Evolutionary conservation across 495 filamentous ascomycete species (phyloP).

Genomic region (Chaetomium cochliodes): DNA sequence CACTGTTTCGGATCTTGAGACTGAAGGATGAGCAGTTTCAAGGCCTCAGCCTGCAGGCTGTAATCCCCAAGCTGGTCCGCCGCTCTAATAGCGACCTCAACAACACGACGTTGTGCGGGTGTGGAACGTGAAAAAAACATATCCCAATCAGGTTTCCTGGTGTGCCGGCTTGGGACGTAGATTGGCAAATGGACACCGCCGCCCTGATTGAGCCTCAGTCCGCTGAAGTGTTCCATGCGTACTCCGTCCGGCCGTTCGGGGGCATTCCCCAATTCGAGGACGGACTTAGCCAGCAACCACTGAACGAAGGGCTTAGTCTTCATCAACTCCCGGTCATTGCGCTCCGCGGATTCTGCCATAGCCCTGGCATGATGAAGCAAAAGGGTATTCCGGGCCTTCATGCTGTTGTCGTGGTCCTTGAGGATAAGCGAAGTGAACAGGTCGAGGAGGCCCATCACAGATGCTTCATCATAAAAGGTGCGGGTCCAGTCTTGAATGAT

Average conservation of each 20-base stretch:
- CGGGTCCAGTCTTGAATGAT: conserved; percentile 25
- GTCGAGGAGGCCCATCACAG: conserved; percentile 27
- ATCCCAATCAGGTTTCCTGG: conserved; percentile 24
- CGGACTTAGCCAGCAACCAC: conserved; percentile 26
- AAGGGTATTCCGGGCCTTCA: conserved; percentile 5
- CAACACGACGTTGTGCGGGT: conserved; percentile 7
- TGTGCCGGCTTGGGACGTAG: conserved; percentile 20
- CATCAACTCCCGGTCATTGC: conserved; percentile 21
- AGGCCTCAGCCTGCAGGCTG: conserved; percentile 15
- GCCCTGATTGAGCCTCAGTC: conserved; percentile 13
- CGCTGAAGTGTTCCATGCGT: conserved; percentile 12
- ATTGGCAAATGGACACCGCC: conserved; percentile 24
- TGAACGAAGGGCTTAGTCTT: conserved; percentile 28
- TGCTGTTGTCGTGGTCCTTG: not conserved
- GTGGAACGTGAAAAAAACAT: conserved; percentile 15
- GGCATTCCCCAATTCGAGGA: conserved; percentile 14
- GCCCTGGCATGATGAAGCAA: conserved; percentile 14
- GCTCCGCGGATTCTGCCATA: conserved; percentile 17
- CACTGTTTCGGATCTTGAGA: conserved; percentile 16
- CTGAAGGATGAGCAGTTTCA: conserved; percentile 27
- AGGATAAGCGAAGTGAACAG: conserved; percentile 26
- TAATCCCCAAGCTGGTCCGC: conserved; percentile 25
- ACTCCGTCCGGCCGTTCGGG: conserved; percentile 14
- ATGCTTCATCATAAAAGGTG: conserved; percentile 20
- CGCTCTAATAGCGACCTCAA: conserved; percentile 23